Percentiles rank a stretch among this genome's conserved stretches.
These are phyloP conservation scores for Grigorovia yakushimaensis DNA, from an alignment of 805 yeast genomes.

Conservation along the genomic window DNA sequence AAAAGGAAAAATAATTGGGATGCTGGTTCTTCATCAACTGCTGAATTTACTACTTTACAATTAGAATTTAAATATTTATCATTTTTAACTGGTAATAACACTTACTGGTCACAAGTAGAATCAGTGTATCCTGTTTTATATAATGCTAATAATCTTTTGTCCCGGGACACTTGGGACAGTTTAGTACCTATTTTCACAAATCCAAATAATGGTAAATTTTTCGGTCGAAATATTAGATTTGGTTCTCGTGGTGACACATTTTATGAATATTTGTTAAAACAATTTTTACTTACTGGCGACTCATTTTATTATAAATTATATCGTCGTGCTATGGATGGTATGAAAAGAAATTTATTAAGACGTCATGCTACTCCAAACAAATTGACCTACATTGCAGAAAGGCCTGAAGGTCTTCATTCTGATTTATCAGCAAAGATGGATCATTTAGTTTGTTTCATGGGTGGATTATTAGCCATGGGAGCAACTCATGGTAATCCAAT, in stretches of 20 bases:
- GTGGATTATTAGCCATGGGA: constrained; percentile 81
- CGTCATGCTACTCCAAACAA: constrained; percentile 51
- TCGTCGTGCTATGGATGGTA: constrained; percentile 66
- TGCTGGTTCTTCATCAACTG: constrained; percentile 76
- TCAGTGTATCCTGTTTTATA: constrained; percentile 63
- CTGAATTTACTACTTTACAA: constrained; percentile 82
- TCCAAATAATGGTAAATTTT: constrained; percentile 65
- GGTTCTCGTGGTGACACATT: constrained; percentile 93
- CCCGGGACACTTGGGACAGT: constrained; percentile 39
- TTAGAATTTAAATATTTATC: constrained; percentile 78
- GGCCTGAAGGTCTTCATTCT: constrained; percentile 56
- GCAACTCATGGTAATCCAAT: constrained; percentile 66
- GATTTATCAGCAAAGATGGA: constrained; percentile 66
- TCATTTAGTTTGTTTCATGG: constrained; percentile 84
- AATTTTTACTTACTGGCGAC: constrained; percentile 67
- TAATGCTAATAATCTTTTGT: constrained; percentile 34
- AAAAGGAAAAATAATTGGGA: constrained; percentile 56
- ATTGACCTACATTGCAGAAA: constrained; percentile 67
- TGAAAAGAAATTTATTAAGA: constrained; percentile 51
- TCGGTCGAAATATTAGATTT: constrained; percentile 56
- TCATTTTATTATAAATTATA: constrained; percentile 63
- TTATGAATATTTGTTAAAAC: constrained; percentile 81
- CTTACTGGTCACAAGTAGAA: constrained; percentile 75
- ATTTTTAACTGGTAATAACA: constrained; percentile 64
- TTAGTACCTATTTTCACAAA: constrained; percentile 72